Conservation (phyloP, 352 stramenopile species). For the Pythium aristosporum region DNA sequence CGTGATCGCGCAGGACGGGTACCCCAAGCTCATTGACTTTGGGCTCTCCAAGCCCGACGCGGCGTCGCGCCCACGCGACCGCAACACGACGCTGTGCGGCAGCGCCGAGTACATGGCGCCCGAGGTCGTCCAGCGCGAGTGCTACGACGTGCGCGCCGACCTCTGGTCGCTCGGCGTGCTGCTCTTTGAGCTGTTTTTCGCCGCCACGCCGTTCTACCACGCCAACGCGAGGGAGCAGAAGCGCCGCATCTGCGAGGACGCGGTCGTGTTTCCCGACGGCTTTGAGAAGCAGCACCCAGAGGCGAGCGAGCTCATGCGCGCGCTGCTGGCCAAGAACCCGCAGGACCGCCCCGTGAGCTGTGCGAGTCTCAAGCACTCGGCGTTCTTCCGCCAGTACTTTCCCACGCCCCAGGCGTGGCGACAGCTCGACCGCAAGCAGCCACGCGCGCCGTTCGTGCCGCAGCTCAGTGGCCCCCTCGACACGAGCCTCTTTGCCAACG, state of each 20-base stretch:
- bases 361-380: constrained; percentile 34
- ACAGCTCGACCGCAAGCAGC: constrained; percentile 40
- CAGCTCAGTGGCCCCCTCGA: constrained; percentile 58
- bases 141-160: constrained; percentile 62
- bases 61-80: constrained; percentile 24
- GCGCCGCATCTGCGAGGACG: constrained; percentile 58
- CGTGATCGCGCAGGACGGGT: constrained; percentile 84
- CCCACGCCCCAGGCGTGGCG: constrained; percentile 41
- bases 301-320: constrained; percentile 45
- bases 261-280: constrained; percentile 53
- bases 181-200: constrained; percentile 67
- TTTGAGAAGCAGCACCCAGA: constrained; percentile 40
- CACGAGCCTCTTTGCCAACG: constrained; percentile 62
- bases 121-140: constrained; percentile 56
- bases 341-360: constrained; percentile 41
- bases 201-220: constrained; percentile 86
- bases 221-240: constrained; percentile 67
- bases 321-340: constrained; percentile 54
- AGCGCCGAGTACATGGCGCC: constrained; percentile 80
- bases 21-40: constrained; percentile 79
- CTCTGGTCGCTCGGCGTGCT: constrained; percentile 81
- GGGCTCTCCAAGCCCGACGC: constrained; percentile 59
- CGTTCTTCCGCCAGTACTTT: constrained; percentile 56
- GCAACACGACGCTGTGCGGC: constrained; percentile 61
- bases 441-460: constrained; percentile 52